Base-by-base conservation (phyloP, 1,284 basidiomycete genomes). In the Takashimella koratensis region DNA sequence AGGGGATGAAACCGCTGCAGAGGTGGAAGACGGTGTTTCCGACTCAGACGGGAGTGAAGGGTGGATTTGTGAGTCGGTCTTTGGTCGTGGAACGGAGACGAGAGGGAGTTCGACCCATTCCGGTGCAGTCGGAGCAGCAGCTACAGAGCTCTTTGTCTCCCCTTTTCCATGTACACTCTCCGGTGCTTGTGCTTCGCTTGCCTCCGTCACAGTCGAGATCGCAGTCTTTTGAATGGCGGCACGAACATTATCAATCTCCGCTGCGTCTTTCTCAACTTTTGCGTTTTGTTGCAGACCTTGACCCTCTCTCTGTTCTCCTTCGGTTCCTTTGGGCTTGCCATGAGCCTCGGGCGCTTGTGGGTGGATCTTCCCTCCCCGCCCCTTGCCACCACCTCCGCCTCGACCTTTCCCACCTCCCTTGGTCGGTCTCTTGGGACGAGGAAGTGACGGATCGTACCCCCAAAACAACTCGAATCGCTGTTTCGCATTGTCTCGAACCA, bases 401-500 rank as follows among this genome's bases (percentile, higher is more conserved):
- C 57, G 11, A 20, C 56, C 52, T 63, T 52, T 6, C 57, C 52
- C 42, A 54, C 55, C 13, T 45, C 16, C 48, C 40, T 57, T 59
- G 43, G 52, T 55, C 49, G 66, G 66, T 27, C 60, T 59, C 22
- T 43, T 44, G 3, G 70, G 58, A 54, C 61, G 45, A 24, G 65
- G 71, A 20, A 71, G 75, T 13, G 65, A 57, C 0, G 70, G 69
- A 61, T 83, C 80, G 13, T 79, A 76, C 48, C 88, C 87, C 53
- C 79, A 79, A 19, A 84, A 60, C 44, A 95, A 78, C 59, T 84
- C 81, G 67, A 86, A 96, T 54, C 93, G 79, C 59, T 86, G 80
- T 72, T 96, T 96, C 36, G 80, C 76, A 67, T 96, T 89, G 11
- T 79, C 79, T 41, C 80, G 77, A 6, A 95, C 91, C 23, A 96